Conservation (phyloP, 1,284 basidiomycete genomes). For the Cutaneotrichosporon sp. region DNA sequence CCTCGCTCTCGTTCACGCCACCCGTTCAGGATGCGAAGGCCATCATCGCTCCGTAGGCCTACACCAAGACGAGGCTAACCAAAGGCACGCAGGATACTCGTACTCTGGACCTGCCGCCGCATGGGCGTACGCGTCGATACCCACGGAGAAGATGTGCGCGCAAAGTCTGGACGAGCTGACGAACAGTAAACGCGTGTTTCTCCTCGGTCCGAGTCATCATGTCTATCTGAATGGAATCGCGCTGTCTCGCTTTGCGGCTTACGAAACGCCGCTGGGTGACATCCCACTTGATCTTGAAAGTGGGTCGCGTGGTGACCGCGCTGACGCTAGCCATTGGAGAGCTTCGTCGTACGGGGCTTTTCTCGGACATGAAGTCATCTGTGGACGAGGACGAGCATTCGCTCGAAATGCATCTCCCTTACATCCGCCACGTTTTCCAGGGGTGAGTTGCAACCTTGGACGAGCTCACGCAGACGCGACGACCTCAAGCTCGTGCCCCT, state of each 20-base stretch:
- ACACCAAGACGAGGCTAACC: background rate
- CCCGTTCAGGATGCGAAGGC: slow-evolving; percentile 79
- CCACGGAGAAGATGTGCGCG: slow-evolving; percentile 68
- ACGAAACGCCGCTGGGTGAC: slow-evolving; percentile 81
- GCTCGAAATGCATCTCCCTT: slow-evolving; percentile 96
- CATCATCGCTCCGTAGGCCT: slow-evolving; percentile 85
- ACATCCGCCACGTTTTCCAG: slow-evolving; percentile 79
- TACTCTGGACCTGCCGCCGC: slow-evolving; percentile 93
- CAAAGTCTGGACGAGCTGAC: background rate
- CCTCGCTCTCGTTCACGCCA: slow-evolving; percentile 53
- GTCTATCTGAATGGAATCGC: slow-evolving; percentile 83
- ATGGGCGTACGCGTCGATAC: slow-evolving; percentile 90
- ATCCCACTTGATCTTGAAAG: slow-evolving; percentile 72
- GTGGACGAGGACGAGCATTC: slow-evolving; percentile 94
- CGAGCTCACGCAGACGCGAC: slow-evolving; percentile 40
- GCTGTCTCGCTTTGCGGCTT: slow-evolving; percentile 66
- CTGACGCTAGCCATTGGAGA: slow-evolving; percentile 59
- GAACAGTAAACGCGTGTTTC: slow-evolving; percentile 77
- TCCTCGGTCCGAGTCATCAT: slow-evolving; percentile 95
- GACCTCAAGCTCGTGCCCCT: slow-evolving; percentile 82
- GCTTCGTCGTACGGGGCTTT: slow-evolving; percentile 64
- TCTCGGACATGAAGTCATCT: slow-evolving; percentile 61
- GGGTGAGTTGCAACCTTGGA: slow-evolving; percentile 52
- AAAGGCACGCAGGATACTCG: slow-evolving; percentile 89
- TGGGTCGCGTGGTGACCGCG: slow-evolving; percentile 51